phyloP scores from a whole-genome alignment of 2,329 filamentous ascomycete species.

The Cladosporium sp. region DNA sequence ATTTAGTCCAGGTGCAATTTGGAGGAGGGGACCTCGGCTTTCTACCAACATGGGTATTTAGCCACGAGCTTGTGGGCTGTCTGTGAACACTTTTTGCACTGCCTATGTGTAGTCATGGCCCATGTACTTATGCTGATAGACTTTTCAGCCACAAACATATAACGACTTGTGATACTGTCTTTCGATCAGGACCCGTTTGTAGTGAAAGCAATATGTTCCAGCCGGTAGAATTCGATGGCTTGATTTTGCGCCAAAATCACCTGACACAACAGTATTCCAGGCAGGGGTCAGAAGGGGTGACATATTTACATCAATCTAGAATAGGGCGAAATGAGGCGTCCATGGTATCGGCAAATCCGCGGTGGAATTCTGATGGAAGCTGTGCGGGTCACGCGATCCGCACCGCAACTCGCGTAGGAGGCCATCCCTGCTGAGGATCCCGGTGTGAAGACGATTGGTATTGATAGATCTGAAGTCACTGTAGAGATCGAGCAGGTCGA shows the following conservation, averaged over 20 bases:
- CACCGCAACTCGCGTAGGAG: not conserved
- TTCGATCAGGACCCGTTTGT: not conserved
- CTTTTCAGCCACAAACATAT: not conserved
- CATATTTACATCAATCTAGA: not conserved
- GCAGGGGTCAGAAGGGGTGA: not conserved
- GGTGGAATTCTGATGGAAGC: slow-evolving; percentile 1
- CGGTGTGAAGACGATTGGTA: not conserved
- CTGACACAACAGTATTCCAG: not conserved
- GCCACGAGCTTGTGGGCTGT: not conserved
- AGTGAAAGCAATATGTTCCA: not conserved
- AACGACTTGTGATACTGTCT: not conserved
- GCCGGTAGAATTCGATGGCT: not conserved
- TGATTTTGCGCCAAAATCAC: not conserved
- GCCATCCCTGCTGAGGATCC: slow-evolving; percentile 2
- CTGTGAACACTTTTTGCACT: not conserved
- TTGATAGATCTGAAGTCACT: not conserved
- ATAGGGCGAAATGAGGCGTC: not conserved
- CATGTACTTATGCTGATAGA: not conserved
- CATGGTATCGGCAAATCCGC: slow-evolving; percentile 4
- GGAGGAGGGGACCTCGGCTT: not conserved
- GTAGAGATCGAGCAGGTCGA: not conserved
- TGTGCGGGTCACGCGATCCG: not conserved
- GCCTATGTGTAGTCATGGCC: not conserved
- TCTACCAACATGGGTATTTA: not conserved
- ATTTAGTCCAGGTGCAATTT: not conserved